Evolutionary conservation across 306 rosid species (phyloP).

Genomic region (Rosa persica): DNA sequence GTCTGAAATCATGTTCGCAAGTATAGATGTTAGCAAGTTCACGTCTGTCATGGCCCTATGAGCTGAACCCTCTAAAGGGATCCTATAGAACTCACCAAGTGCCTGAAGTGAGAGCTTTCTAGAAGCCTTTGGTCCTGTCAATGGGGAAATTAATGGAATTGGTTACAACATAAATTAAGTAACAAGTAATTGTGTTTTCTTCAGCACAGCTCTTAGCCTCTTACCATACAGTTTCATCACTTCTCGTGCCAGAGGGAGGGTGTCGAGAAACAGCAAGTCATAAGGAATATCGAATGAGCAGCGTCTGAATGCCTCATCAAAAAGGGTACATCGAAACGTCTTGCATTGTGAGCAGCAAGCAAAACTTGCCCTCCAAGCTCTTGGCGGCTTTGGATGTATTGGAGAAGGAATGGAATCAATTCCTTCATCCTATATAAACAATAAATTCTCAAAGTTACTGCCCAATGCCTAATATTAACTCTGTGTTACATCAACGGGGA

Average conservation of each 20-base stretch:
- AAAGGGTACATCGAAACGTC: neutral
- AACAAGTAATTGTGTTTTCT: neutral
- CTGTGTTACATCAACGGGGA: neutral
- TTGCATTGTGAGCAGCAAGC: conserved; percentile 11
- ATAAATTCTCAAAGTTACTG: neutral
- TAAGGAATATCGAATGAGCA: conserved; percentile 1
- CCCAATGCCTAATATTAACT: neutral
- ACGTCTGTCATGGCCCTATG: conserved; percentile 8
- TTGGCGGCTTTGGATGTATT: neutral
- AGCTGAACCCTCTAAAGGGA: neutral
- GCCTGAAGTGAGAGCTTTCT: neutral
- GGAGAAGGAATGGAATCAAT: neutral
- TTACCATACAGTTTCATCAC: neutral
- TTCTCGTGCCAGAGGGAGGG: neutral
- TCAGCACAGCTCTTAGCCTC: neutral
- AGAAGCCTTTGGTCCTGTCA: neutral
- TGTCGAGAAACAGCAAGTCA: conserved; percentile 12
- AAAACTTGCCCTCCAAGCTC: neutral
- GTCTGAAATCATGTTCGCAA: conserved; percentile 1
- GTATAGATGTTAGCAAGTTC: neutral
- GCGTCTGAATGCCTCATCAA: neutral
- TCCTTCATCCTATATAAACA: neutral
- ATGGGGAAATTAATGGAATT: neutral
- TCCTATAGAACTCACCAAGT: neutral
- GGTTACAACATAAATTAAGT: neutral